Evolutionary conservation across 306 rosid genomes (phyloP), one percentile per base, ranked within the genome.

Genomic region (Rosa lucieae): DNA sequence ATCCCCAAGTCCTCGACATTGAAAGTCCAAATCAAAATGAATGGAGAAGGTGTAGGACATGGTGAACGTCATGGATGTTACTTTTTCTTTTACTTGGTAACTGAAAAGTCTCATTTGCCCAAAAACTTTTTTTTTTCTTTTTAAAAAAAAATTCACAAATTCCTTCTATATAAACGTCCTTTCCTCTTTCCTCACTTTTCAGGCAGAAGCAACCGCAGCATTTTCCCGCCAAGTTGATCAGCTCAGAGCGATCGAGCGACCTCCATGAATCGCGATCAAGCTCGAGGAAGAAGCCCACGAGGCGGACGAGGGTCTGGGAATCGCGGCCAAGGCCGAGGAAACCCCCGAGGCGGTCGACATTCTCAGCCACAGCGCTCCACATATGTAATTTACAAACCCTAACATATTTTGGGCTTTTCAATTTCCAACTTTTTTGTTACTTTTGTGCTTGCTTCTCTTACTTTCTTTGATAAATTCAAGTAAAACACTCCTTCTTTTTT

Each of bases 181-280:
- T 68, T 68, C 59, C 59, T 15, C 59, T 17, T 52, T 52, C 8
- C 21, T 9, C 3, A 42, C 49, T 67, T 18, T 49, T 10, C 61
- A 59, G 14, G 35, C 67, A 3, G n/a, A 53, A 56, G 32, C 35
- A 42, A 74, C 52, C 77, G 21, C n/a, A 5, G 12, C n/a, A 55
- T 5, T 18, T 65, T 75, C 75, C 70, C 48, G 76, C 82, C 76
- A 82, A 78, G 21, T 74, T 40, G 7, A 35, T 73, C 66, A 74
- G 17, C 70, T 7, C 58, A 21, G 32, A 51, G 32, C 47, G 5
- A 72, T 7, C 15, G 6, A 32, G 29, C 67, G 67, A 8, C 5
- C 63, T 8, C 35, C 74, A 83, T 83, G 86, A 3, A 75, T 11
- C 65, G 74, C 42, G 68, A 10, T 12, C 53, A 46, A 17, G 72